phyloP scores from a whole-genome alignment of 2,329 filamentous ascomycete genomes.

The Metarhizium anisopliae region DNA sequence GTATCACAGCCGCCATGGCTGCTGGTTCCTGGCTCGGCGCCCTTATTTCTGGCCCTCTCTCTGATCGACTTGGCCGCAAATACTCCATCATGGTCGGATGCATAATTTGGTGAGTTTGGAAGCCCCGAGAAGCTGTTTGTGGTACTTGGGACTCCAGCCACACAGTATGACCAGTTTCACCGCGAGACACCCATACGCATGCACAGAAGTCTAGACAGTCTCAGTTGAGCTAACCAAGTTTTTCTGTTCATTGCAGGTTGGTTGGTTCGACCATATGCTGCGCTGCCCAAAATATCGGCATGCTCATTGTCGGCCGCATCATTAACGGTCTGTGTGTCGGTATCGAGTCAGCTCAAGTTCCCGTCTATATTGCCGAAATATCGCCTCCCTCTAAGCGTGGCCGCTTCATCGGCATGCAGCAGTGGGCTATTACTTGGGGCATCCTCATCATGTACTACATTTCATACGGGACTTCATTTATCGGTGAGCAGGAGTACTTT shows the following conservation, averaged over 20 bases:
- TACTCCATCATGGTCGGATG: conserved; percentile 41
- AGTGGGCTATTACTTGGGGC: conserved; percentile 62
- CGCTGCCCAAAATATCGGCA: conserved; percentile 37
- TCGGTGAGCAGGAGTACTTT: conserved; percentile 26
- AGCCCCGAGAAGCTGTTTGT: not conserved
- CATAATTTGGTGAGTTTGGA: conserved; percentile 36
- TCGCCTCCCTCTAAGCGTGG: conserved; percentile 47
- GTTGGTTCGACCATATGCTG: conserved; percentile 37
- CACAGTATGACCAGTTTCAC: not conserved
- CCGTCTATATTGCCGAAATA: conserved; percentile 63
- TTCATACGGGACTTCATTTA: conserved; percentile 54
- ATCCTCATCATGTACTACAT: conserved; percentile 65
- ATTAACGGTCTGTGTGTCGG: conserved; percentile 61
- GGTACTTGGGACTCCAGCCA: not conserved
- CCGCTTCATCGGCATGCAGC: conserved; percentile 61
- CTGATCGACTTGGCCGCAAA: conserved; percentile 40
- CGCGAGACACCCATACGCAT: not conserved
- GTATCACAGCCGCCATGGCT: conserved; percentile 42
- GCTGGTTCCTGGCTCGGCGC: conserved; percentile 43
- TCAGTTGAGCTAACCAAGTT: not conserved
- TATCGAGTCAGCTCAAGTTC: conserved; percentile 57
- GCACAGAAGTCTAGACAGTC: not conserved
- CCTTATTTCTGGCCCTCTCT: conserved; percentile 37
- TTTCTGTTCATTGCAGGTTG: conserved; percentile 23
- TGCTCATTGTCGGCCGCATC: conserved; percentile 46